Percentiles rank a stretch among this genome's conserved stretches.
phyloP scores from a whole-genome alignment of 176 grass and related monocot species.

The Hsuehochloa calcarea region DNA sequence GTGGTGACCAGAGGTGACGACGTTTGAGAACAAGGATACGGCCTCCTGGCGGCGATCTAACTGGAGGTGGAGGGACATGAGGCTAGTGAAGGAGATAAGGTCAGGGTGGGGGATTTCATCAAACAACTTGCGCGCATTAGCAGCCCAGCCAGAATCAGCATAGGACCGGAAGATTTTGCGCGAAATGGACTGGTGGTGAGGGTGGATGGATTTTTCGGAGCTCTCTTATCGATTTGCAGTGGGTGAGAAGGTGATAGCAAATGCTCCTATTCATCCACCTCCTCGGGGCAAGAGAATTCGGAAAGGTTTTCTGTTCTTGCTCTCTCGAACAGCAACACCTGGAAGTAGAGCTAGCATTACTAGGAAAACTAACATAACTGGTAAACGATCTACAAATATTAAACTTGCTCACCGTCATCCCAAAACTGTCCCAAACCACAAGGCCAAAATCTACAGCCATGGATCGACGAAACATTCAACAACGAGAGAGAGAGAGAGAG shows the following conservation, averaged over 20 bases:
- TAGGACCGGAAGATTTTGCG: slow-evolving; percentile 60
- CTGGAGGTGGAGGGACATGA: slow-evolving; percentile 55
- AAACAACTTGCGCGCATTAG: slow-evolving; percentile 36
- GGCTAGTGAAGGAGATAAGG: slow-evolving; percentile 53
- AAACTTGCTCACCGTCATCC: not conserved
- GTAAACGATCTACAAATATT: not conserved
- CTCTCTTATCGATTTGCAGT: slow-evolving; percentile 42
- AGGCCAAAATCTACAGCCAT: not conserved
- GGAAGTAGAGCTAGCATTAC: slow-evolving; percentile 40
- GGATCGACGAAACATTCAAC: not conserved
- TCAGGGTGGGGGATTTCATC: slow-evolving; percentile 54
- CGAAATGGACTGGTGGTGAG: slow-evolving; percentile 42
- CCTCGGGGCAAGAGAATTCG: not conserved
- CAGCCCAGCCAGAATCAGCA: not conserved
- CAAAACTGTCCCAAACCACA: not conserved
- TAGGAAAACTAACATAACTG: not conserved
- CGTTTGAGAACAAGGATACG: slow-evolving; percentile 29
- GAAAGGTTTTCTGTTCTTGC: not conserved
- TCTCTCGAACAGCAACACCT: slow-evolving; percentile 11
- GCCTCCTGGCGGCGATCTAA: slow-evolving; percentile 23
- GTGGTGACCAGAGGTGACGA: not conserved
- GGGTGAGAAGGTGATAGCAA: slow-evolving; percentile 41
- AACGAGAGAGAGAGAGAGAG: not conserved
- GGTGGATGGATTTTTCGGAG: slow-evolving; percentile 59
- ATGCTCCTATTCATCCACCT: slow-evolving; percentile 36